A percentile compares a stretch with the other conserved stretches of the same genome.
These are phyloP conservation scores for Tricladium varicosporioides DNA, from an alignment of 2,329 filamentous ascomycete species.

Conservation along the genomic window DNA sequence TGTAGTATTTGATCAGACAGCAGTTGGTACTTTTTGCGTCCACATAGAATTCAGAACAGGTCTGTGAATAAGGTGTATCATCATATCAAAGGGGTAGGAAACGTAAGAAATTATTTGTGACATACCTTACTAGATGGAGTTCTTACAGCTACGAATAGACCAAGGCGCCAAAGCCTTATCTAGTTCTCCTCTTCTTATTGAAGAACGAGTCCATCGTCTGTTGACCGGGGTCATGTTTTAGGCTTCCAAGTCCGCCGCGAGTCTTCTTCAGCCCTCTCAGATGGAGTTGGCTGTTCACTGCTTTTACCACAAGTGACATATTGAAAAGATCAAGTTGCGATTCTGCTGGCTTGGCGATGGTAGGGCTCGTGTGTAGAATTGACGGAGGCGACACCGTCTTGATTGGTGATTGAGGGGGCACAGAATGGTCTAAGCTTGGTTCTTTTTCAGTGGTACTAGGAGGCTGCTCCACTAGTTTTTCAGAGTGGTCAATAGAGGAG, in stretches of 20 bases:
- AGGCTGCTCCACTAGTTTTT: too few species aligned
- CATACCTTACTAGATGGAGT: conserved; percentile 38
- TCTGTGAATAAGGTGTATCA: conserved; percentile 75
- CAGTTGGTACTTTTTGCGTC: conserved; percentile 74
- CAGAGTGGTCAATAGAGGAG: too few species aligned
- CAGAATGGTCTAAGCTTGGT: neutral
- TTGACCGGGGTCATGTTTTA: conserved; percentile 72
- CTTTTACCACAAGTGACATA: conserved; percentile 53
- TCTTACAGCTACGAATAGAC: neutral
- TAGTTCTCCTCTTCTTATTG: conserved; percentile 47
- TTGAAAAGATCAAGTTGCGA: conserved; percentile 27
- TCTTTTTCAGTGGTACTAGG: too few species aligned
- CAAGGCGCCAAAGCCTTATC: conserved; percentile 9
- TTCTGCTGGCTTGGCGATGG: neutral
- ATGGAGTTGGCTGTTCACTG: conserved; percentile 70
- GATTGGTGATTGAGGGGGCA: neutral
- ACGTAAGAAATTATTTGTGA: conserved; percentile 21
- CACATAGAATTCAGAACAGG: conserved; percentile 77
- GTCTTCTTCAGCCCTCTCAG: conserved; percentile 74
- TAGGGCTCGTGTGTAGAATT: neutral
- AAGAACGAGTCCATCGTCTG: conserved; percentile 78
- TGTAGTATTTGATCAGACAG: conserved; percentile 60
- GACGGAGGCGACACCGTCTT: neutral
- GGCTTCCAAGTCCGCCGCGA: conserved; percentile 77
- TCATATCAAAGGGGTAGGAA: conserved; percentile 51